These are phyloP conservation scores for Podila verticillata DNA, from an alignment of 192 early-diverging fungal genomes.

Conservation along the genomic window DNA sequence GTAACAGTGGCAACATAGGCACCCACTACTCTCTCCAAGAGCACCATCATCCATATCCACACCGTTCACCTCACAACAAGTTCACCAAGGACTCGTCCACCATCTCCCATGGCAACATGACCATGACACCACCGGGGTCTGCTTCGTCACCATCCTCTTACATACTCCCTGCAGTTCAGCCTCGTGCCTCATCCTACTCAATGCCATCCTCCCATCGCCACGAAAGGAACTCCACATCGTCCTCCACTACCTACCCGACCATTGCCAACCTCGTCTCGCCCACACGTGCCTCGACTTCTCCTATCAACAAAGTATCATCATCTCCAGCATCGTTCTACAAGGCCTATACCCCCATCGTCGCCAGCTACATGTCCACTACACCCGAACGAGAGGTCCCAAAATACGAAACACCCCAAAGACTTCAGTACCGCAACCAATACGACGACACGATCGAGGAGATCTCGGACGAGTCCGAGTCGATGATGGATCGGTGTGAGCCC, in stretches of 20 bases:
- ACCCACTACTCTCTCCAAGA: background rate
- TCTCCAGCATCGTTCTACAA: background rate
- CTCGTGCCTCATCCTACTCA: background rate
- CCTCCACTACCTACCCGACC: conserved; percentile 18
- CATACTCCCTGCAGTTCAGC: background rate
- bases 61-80: too few relatives aligned
- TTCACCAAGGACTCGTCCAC: too few relatives aligned
- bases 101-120: too few relatives aligned
- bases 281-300: background rate
- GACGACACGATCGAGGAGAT: background rate
- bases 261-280: conserved; percentile 32
- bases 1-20: background rate
- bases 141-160: background rate
- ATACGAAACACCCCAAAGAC: background rate
- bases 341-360: background rate
- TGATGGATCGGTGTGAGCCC: conserved; percentile 48
- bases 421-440: background rate
- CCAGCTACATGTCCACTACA: background rate
- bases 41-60: too few relatives aligned
- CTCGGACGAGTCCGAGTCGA: conserved; percentile 22
- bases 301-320: background rate
- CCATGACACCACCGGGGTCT: background rate
- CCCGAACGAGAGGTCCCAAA: background rate
- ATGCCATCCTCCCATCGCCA: background rate
- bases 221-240: background rate